Conservation (phyloP, 345 rosid species). For the Brassica rapa region DNA sequence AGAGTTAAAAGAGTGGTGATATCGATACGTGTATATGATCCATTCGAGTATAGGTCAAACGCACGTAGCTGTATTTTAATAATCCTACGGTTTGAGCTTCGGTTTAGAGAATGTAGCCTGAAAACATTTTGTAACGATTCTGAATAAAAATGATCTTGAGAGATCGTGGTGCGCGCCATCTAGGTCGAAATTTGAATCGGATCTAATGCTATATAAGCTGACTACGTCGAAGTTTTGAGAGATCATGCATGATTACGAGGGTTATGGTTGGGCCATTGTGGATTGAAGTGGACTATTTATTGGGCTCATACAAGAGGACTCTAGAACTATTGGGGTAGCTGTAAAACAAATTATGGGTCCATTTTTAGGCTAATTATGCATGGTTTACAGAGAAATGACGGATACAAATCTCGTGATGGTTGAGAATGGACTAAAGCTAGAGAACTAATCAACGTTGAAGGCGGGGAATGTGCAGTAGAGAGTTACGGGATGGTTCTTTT, state of each 20-base stretch:
- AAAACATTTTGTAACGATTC: constrained; percentile 10
- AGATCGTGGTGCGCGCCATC: not conserved
- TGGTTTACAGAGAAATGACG: not conserved
- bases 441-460: not conserved
- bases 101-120: constrained; percentile 5
- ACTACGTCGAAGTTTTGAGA: constrained; percentile 1
- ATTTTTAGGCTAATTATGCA: not conserved
- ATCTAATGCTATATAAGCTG: too few species aligned
- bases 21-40: not conserved
- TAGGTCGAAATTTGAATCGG: not conserved
- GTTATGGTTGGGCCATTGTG: not conserved
- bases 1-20: constrained; percentile 5
- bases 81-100: constrained; percentile 9
- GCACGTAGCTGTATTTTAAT: constrained; percentile 7
- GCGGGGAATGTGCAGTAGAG: not conserved
- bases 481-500: constrained; percentile 50
- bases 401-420: not conserved
- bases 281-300: not conserved
- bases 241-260: not conserved
- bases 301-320: not conserved
- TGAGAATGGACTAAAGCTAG: not conserved
- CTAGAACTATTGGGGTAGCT: not conserved
- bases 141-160: constrained; percentile 8
- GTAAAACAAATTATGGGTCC: not conserved
- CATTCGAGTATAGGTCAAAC: not conserved